These are phyloP conservation scores for Fragaria nilgerrensis DNA, from an alignment of 306 rosid genomes.

Conservation along the genomic window DNA sequence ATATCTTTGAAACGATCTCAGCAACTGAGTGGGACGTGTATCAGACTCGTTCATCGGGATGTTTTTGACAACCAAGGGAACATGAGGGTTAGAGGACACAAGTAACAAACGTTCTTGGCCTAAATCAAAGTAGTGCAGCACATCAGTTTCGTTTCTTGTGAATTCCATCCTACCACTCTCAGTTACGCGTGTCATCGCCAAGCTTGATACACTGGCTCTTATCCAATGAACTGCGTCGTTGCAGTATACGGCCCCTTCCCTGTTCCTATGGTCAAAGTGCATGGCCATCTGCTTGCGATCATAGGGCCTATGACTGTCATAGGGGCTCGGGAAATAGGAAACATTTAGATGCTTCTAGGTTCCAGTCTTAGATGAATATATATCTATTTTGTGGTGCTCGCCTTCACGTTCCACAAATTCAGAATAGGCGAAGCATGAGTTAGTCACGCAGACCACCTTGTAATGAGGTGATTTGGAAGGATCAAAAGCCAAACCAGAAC, in stretches of 20 bases:
- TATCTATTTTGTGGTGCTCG: background rate
- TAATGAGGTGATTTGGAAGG: no score
- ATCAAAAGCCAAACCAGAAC: no score
- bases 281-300: background rate
- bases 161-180: background rate
- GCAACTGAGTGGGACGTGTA: background rate
- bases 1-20: background rate
- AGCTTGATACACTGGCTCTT: no score
- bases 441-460: no score
- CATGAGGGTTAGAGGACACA: background rate
- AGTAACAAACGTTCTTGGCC: background rate
- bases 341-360: background rate
- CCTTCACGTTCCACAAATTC: background rate
- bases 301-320: no score
- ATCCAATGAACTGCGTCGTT: constrained; percentile 15
- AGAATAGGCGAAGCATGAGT: no score
- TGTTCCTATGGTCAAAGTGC: no score
- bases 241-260: background rate
- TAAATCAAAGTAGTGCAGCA: constrained; percentile 1
- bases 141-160: background rate
- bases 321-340: background rate
- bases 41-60: background rate
- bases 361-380: no score
- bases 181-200: background rate
- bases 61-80: background rate